Evolutionary conservation across 148 eudicot species (phyloP).

Genomic region (Vaccinium corymbosum): DNA sequence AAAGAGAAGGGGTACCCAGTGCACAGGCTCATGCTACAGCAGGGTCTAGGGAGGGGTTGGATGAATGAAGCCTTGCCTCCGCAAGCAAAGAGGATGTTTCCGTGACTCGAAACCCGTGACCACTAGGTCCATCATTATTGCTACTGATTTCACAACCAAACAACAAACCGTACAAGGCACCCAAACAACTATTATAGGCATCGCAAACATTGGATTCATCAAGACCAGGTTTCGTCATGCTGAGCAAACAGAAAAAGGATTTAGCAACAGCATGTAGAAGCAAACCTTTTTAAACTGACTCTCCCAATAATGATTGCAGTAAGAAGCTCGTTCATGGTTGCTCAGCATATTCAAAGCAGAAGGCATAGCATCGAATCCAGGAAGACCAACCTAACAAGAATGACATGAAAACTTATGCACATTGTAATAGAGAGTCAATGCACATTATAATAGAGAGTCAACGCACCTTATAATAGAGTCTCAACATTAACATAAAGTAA

Average conservation of each 20-base stretch:
- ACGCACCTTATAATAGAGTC: too few relatives aligned
- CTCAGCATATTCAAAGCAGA: slow-evolving; percentile 91
- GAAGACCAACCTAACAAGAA: slow-evolving; percentile 77
- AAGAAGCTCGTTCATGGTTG: slow-evolving; percentile 95
- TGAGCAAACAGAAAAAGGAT: neutral
- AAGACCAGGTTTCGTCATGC: neutral
- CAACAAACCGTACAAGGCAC: neutral
- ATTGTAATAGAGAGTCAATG: neutral
- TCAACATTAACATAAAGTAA: neutral
- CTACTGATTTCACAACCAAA: neutral
- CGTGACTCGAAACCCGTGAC: neutral
- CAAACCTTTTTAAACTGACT: slow-evolving; percentile 86
- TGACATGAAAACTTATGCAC: slow-evolving; percentile 12
- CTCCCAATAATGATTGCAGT: slow-evolving; percentile 96
- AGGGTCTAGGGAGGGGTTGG: neutral
- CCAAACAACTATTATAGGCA: neutral
- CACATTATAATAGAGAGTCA: too few relatives aligned
- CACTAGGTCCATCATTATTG: neutral
- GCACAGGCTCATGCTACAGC: neutral
- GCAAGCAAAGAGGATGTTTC: neutral
- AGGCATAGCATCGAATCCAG: slow-evolving; percentile 98
- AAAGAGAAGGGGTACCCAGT: neutral
- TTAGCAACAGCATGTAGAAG: slow-evolving; percentile 5
- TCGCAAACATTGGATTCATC: slow-evolving; percentile 3
- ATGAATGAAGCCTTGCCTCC: neutral